Conservation (phyloP, 2,329 filamentous ascomycete genomes). For the Cercospora janseana region DNA sequence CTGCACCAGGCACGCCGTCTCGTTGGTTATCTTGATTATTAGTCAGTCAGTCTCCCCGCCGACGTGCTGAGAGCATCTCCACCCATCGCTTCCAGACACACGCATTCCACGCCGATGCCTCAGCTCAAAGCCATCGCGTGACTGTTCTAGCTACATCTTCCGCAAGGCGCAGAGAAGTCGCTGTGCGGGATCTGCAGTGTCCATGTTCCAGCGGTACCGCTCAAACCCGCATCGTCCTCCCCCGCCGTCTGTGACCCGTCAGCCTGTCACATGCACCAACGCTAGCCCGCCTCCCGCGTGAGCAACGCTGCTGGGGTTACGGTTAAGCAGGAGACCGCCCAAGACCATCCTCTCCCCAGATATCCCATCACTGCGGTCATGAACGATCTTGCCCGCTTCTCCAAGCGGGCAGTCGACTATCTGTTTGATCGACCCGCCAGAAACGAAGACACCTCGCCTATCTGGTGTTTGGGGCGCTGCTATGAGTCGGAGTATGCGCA, state of each 20-base stretch:
- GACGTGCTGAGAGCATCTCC: too few species aligned
- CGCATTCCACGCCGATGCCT: neutral
- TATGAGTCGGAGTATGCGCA: slow-evolving; percentile 48
- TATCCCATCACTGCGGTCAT: slow-evolving; percentile 41
- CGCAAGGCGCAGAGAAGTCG: too few species aligned
- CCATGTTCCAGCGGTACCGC: neutral
- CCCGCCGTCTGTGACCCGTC: slow-evolving; percentile 10
- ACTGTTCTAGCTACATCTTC: too few species aligned
- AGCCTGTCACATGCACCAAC: slow-evolving; percentile 21
- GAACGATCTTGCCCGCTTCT: slow-evolving; percentile 72
- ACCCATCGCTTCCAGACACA: too few species aligned
- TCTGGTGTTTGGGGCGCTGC: slow-evolving; percentile 73
- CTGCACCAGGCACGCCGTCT: neutral
- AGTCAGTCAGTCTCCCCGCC: too few species aligned
- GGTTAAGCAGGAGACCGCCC: neutral
- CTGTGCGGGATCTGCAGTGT: neutral
- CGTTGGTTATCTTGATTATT: slow-evolving; percentile 1
- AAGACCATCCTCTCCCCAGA: neutral
- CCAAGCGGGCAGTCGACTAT: slow-evolving; percentile 79
- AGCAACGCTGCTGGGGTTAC: slow-evolving; percentile 13
- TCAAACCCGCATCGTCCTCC: too few species aligned
- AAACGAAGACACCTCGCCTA: slow-evolving; percentile 72
- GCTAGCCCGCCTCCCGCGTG: slow-evolving; percentile 15
- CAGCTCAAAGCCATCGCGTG: slow-evolving; percentile 6
- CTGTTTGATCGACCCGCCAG: slow-evolving; percentile 88